Conservation (phyloP, 2,329 filamentous ascomycete species). For the Leptographium galeiforme region DNA sequence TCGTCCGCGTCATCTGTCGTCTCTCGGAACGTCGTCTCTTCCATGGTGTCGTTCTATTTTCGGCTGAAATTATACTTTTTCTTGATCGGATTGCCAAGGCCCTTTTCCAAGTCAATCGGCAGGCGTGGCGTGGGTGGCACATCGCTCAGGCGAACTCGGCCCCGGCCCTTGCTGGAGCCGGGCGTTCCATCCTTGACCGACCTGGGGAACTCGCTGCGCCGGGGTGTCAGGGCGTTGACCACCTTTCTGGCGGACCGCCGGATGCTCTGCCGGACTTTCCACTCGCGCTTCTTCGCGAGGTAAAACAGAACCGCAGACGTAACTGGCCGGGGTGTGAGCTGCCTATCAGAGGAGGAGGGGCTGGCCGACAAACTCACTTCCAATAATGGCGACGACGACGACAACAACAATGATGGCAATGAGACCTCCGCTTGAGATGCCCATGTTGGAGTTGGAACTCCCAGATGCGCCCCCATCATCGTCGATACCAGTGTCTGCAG, state of each 20-base stretch:
- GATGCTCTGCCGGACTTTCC: conserved; percentile 62
- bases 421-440: conserved; percentile 54
- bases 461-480: conserved; percentile 54
- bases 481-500: conserved; percentile 22
- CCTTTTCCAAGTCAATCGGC: conserved; percentile 47
- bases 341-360: neutral
- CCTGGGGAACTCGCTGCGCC: conserved; percentile 45
- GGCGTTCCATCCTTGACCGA: conserved; percentile 34
- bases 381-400: conserved; percentile 50
- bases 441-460: conserved; percentile 41
- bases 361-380: conserved; percentile 36
- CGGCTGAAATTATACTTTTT: conserved; percentile 16
- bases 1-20: neutral
- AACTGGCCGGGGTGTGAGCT: conserved; percentile 28
- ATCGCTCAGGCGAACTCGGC: conserved; percentile 37
- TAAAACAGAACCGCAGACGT: conserved; percentile 58
- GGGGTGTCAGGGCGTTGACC: conserved; percentile 47
- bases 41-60: conserved; percentile 12
- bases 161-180: conserved; percentile 19
- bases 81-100: conserved; percentile 14
- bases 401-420: conserved; percentile 66
- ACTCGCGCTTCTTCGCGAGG: conserved; percentile 72
- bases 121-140: conserved; percentile 46
- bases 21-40: neutral
- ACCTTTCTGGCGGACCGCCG: conserved; percentile 53